Base-by-base conservation (phyloP, 164 flowering plant genomes). In the Dillenia turbinata region DNA sequence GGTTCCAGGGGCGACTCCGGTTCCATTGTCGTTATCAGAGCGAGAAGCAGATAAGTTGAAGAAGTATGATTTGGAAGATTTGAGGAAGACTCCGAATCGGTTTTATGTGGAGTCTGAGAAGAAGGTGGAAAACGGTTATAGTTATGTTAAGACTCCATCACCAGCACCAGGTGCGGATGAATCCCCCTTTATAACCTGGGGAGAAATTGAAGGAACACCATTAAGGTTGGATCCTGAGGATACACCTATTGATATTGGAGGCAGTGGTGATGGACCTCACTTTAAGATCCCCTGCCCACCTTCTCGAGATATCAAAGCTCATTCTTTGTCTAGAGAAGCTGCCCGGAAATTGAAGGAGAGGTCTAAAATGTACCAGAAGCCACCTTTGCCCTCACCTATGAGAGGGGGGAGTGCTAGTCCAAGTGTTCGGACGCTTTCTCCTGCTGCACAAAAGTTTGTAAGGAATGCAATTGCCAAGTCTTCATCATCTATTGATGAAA, bases 401-500 rank as follows among this genome's bases (percentile, higher is more conserved):
- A 75, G 96, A 73, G 86, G 91, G 1, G 90, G 97, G 12, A 89
- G 98, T 74, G 86, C 92, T 43, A 93, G 97, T 80, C 97, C 98
- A n/a, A 78, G 79, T 66, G 80, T 70, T 13, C 63, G 85, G 46
- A 81, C 87, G 1, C 85, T 90, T 44, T 93, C 97, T 57, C 84
- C 88, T 49, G 97, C 98, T 66, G 97, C 98, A n/a, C 97, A 87
- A 86, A 93, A 93, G 82, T 90, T 93, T 73, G 79, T 90, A 66
- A 85, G 96, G 77, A 89, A 82, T 70, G 96, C 94, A 17, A 88
- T 90, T 52, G 85, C 94, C 16, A 93, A 86, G 79, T 78, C 94
- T 22, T 81, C 96, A 2, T 59, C 60, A 16, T 67, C 87, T 47
- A 79, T 93, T 46, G 97, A 93, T 80, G 98, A 93, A 68, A 76